Evolutionary conservation across 192 early-diverging fungal genomes (phyloP).

Genomic region (Gonapodya prolifera): DNA sequence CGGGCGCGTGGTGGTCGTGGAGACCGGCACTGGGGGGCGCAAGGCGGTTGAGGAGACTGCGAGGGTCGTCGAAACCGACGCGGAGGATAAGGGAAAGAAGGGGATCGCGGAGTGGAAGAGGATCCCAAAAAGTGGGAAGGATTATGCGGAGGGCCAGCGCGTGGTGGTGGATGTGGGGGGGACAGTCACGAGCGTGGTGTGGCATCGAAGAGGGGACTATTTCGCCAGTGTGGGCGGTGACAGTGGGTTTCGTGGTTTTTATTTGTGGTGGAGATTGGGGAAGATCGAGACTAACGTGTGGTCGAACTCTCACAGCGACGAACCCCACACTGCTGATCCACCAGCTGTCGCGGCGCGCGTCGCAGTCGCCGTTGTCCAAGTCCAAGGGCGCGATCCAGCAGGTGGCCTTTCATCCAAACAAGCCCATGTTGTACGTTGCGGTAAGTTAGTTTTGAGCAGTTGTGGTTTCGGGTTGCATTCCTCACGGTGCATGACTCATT

Average conservation of each 20-base stretch:
- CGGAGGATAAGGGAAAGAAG: conserved; percentile 2
- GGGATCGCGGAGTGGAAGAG: conserved; percentile 31
- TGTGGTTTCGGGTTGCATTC: not conserved
- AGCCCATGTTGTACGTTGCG: conserved; percentile 84
- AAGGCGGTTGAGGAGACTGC: conserved; percentile 28
- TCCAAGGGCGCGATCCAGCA: conserved; percentile 78
- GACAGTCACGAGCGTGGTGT: conserved; percentile 66
- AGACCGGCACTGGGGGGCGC: conserved; percentile 26
- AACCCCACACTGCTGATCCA: conserved; percentile 75
- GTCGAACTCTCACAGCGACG: conserved; percentile 17
- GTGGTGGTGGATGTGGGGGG: conserved; percentile 37
- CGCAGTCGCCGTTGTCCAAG: conserved; percentile 84
- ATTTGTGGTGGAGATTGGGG: not conserved
- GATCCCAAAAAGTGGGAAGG: conserved; percentile 31
- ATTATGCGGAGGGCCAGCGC: conserved; percentile 23
- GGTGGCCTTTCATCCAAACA: conserved; percentile 83
- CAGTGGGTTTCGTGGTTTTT: conserved; percentile 23
- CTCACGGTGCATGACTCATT: not conserved
- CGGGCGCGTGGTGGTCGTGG: not conserved
- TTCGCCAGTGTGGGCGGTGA: conserved; percentile 75
- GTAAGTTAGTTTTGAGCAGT: conserved; percentile 23
- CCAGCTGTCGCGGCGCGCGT: conserved; percentile 75
- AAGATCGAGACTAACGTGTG: conserved; percentile 1
- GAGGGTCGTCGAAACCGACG: conserved; percentile 19
- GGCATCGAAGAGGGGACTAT: conserved; percentile 97